These are phyloP conservation scores for Plasmodiophora brassicae DNA, from an alignment of 208 protist genomes.

Conservation along the genomic window DNA sequence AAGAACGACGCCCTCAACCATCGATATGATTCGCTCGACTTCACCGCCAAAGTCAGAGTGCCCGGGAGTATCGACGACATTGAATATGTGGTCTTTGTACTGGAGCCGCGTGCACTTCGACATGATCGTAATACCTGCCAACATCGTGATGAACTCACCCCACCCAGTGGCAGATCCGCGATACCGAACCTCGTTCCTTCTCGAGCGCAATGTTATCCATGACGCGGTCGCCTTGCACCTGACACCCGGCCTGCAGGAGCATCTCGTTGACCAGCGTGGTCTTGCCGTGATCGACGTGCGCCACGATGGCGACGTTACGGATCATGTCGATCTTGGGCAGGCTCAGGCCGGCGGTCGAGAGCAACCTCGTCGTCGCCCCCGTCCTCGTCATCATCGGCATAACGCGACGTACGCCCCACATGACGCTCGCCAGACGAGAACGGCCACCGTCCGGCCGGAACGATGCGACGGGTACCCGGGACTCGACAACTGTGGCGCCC, in stretches of 20 bases:
- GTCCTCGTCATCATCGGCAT: no score
- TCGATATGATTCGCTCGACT: conserved; percentile 41
- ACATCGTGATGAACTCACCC: background rate
- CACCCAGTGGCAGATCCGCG: background rate
- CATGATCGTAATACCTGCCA: conserved; percentile 9
- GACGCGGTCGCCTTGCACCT: conserved; percentile 6
- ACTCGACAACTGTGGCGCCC: no score
- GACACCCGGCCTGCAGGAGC: background rate
- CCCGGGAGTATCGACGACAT: conserved; percentile 43
- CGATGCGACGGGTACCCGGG: no score
- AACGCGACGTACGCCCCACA: no score
- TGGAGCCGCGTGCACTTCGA: conserved; percentile 15
- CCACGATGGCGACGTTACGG: conserved; percentile 12
- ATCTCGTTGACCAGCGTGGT: conserved; percentile 16
- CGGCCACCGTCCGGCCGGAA: no score
- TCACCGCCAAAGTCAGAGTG: conserved; percentile 45
- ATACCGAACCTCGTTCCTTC: conserved; percentile 9
- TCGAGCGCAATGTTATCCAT: conserved; percentile 16
- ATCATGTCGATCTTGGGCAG: background rate
- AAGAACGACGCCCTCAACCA: conserved; percentile 44
- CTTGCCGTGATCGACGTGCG: conserved; percentile 28
- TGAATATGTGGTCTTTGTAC: conserved; percentile 32
- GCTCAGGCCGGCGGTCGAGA: background rate
- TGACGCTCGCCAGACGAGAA: no score
- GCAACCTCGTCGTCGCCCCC: no score